These are phyloP conservation scores for Malus hybrid DNA, from an alignment of 331 rosid species.

Conservation along the genomic window DNA sequence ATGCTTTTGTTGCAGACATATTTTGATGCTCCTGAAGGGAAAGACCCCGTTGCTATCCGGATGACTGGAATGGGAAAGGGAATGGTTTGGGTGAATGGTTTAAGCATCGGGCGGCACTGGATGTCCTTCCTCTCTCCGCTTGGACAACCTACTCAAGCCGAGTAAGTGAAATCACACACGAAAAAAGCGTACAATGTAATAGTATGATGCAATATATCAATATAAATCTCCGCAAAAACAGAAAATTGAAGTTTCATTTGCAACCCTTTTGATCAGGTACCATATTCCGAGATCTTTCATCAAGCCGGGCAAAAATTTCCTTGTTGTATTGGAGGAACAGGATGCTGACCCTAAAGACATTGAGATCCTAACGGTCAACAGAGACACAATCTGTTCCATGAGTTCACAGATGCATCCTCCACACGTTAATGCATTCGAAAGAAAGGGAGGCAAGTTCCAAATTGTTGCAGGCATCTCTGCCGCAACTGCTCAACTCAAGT, in stretches of 20 bases:
- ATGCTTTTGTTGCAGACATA: slow-evolving; percentile 34
- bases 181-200: background rate
- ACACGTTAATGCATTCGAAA: slow-evolving; percentile 47
- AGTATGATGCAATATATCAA: background rate
- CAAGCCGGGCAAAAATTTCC: slow-evolving; percentile 37
- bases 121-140: slow-evolving; percentile 49
- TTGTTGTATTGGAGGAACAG: slow-evolving; percentile 74
- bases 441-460: slow-evolving; percentile 21
- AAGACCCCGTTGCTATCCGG: slow-evolving; percentile 55
- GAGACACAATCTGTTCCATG: slow-evolving; percentile 66
- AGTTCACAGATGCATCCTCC: slow-evolving; percentile 45
- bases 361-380: slow-evolving; percentile 46
- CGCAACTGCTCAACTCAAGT: slow-evolving; percentile 39
- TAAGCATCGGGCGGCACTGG: slow-evolving; percentile 77
- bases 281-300: slow-evolving; percentile 76
- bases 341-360: slow-evolving; percentile 23
- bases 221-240: background rate
- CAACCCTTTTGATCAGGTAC: slow-evolving; percentile 34
- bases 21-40: slow-evolving; percentile 65
- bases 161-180: slow-evolving; percentile 32
- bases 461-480: background rate
- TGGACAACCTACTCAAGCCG: slow-evolving; percentile 52
- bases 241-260: background rate
- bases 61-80: slow-evolving; percentile 85
- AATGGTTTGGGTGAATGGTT: slow-evolving; percentile 70